A percentile compares a stretch with the other conserved stretches of the same genome.
These are phyloP conservation scores for Sporisorium reilianum DNA, from an alignment of 1,284 basidiomycete species.

Conservation along the genomic window DNA sequence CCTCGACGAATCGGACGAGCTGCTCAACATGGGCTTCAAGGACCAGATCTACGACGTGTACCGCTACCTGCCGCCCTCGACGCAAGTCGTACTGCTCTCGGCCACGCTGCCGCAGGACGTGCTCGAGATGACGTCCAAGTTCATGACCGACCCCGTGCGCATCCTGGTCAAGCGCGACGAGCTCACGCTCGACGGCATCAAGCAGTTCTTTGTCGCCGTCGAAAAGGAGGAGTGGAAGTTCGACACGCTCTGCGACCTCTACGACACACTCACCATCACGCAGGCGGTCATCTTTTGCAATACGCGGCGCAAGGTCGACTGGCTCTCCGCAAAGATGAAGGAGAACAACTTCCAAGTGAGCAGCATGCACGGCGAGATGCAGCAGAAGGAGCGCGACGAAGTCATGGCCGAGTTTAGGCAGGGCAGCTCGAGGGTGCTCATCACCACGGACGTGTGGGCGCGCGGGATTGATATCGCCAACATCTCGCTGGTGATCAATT, in stretches of 20 bases:
- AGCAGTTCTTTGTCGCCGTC: conserved; percentile 99
- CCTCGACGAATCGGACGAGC: conserved; percentile 96
- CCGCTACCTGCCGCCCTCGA: conserved; percentile 96
- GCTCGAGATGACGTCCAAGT: conserved; percentile 99
- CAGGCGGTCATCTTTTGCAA: conserved; percentile 99
- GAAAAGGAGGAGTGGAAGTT: conserved; percentile 99
- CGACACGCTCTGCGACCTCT: conserved; percentile 94
- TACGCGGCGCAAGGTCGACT: conserved; percentile 98
- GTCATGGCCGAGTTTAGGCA: conserved; percentile 99
- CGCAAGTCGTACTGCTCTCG: conserved; percentile 95
- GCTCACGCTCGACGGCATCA: conserved; percentile 98
- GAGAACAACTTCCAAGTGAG: conserved; percentile 71
- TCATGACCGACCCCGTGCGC: conserved; percentile 99
- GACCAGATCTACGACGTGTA: conserved; percentile 99
- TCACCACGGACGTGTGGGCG: conserved; percentile 87
- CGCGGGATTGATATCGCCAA: conserved; percentile 99
- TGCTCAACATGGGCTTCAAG: conserved; percentile 98
- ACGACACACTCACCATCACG: conserved; percentile 98
- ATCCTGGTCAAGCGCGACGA: conserved; percentile 99
- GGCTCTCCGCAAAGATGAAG: conserved; percentile 98
- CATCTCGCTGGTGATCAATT: conserved; percentile 98
- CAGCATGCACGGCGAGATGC: conserved; percentile 91
- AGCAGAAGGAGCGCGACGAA: conserved; percentile 96
- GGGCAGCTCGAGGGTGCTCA: conserved; percentile 74
- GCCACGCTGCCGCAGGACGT: conserved; percentile 98